These are phyloP conservation scores for Artemisia tridentata DNA, from an alignment of 129 eudicot species.

Conservation along the genomic window DNA sequence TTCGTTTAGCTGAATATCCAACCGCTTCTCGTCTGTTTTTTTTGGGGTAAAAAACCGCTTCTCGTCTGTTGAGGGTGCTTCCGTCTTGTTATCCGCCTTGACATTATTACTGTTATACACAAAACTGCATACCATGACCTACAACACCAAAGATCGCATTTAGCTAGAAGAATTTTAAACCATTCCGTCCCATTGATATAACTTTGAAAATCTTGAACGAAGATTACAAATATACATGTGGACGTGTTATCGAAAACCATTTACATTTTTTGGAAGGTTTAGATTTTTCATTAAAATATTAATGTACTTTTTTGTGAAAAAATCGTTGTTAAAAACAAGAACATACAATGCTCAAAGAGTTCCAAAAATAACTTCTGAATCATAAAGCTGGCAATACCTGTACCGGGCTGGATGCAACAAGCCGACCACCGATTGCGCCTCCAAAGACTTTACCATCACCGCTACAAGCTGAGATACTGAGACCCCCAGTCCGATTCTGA, in stretches of 20 bases:
- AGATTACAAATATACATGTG: background rate
- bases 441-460: slow-evolving; percentile 82
- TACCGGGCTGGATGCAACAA: slow-evolving; percentile 64
- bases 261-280: background rate
- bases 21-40: slow-evolving; percentile 22
- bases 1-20: slow-evolving; percentile 34
- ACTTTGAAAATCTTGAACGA: background rate
- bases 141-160: slow-evolving; percentile 27
- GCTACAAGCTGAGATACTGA: slow-evolving; percentile 71
- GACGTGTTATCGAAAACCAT: background rate
- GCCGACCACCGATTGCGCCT: slow-evolving; percentile 80
- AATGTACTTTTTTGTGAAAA: no score
- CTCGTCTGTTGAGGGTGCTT: slow-evolving; percentile 34
- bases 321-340: no score
- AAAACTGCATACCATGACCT: slow-evolving; percentile 85
- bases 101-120: slow-evolving; percentile 58
- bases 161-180: background rate
- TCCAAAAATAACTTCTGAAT: no score
- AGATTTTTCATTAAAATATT: no score
- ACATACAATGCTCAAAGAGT: no score
- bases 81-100: slow-evolving; percentile 47
- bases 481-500: slow-evolving; percentile 70
- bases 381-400: slow-evolving; percentile 45
- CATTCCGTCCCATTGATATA: background rate
- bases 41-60: background rate